A percentile compares a stretch with the other conserved stretches of the same genome.
phyloP scores from a whole-genome alignment of 2,329 filamentous ascomycete species.

The Lasiodiplodia hormozganensis region DNA sequence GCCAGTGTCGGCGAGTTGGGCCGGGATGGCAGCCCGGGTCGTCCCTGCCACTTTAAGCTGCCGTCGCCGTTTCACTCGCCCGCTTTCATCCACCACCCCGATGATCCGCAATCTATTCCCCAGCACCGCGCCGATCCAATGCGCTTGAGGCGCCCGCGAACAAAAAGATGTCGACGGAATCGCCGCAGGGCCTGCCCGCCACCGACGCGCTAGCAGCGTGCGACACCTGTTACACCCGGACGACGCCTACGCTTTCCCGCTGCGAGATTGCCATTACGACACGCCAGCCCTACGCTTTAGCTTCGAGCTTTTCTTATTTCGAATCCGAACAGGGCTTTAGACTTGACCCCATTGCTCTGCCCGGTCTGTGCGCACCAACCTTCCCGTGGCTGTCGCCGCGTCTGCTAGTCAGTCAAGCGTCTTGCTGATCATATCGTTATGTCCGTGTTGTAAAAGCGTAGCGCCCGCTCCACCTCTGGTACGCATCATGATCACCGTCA shows the following conservation, averaged over 20 bases:
- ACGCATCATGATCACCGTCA: neutral
- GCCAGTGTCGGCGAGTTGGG: neutral
- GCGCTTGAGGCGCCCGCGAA: slow-evolving; percentile 14
- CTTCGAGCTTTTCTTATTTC: slow-evolving; percentile 2
- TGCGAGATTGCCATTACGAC: too few species aligned
- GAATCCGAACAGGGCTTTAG: neutral
- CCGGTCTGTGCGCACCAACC: slow-evolving; percentile 13
- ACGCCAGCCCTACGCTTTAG: neutral
- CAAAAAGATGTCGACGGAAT: neutral
- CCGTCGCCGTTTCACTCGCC: slow-evolving; percentile 27
- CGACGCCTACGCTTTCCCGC: neutral
- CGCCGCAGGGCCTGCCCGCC: neutral
- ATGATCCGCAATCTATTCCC: slow-evolving; percentile 18
- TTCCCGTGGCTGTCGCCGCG: slow-evolving; percentile 22
- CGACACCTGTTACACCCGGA: too few species aligned
- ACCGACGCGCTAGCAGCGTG: neutral
- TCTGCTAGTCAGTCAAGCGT: slow-evolving; percentile 10
- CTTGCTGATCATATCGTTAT: neutral
- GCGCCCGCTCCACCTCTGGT: neutral
- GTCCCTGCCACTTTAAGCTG: slow-evolving; percentile 9
- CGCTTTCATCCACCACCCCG: slow-evolving; percentile 25
- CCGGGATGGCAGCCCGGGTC: neutral
- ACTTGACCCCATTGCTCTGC: slow-evolving; percentile 2
- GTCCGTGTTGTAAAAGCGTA: slow-evolving; percentile 12
- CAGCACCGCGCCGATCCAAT: slow-evolving; percentile 1